These are phyloP conservation scores for Suillus occidentalis DNA, from an alignment of 768 basidiomycete species.

Conservation along the genomic window DNA sequence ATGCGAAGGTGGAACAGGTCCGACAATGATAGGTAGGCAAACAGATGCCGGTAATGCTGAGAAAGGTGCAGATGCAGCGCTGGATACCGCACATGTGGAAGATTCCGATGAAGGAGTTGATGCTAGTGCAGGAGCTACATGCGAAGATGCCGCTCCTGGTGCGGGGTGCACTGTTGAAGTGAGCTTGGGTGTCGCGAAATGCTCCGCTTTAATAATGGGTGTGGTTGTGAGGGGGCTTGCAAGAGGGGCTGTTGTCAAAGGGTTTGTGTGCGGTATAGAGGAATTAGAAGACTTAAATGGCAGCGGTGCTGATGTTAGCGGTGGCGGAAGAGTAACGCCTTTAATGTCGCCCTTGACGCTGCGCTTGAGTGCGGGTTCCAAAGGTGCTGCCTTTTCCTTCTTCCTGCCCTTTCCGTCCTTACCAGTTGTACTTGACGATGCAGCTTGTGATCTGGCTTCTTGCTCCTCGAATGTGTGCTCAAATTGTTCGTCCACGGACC, in stretches of 20 bases:
- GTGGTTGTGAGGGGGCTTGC: slow-evolving; percentile 11
- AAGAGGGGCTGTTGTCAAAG: slow-evolving; percentile 10
- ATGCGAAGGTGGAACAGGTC: slow-evolving; percentile 66
- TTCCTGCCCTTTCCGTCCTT: slow-evolving; percentile 47
- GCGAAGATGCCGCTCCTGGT: slow-evolving; percentile 15
- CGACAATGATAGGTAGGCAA: slow-evolving; percentile 75
- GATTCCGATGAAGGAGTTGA: slow-evolving; percentile 23
- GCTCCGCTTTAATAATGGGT: slow-evolving; percentile 24
- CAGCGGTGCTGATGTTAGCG: slow-evolving; percentile 65
- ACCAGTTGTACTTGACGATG: slow-evolving; percentile 26
- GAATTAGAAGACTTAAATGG: slow-evolving; percentile 17
- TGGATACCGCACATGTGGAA: slow-evolving; percentile 15
- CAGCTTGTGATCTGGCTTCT: slow-evolving; percentile 48
- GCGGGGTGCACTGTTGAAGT: slow-evolving; percentile 10
- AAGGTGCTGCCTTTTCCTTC: slow-evolving; percentile 55
- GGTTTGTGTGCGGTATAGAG: slow-evolving; percentile 4
- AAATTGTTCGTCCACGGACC: slow-evolving; percentile 82
- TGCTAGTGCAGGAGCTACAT: slow-evolving; percentile 17
- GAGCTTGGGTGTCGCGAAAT: slow-evolving; percentile 8
- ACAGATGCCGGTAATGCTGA: slow-evolving; percentile 42
- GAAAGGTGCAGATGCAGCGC: slow-evolving; percentile 22
- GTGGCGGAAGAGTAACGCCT: slow-evolving; percentile 62
- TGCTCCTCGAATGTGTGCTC: slow-evolving; percentile 71
- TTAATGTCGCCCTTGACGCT: slow-evolving; percentile 66
- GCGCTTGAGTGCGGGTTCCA: slow-evolving; percentile 68